Evolutionary conservation across 805 yeast genomes (phyloP), one percentile per base, ranked within the genome.

Genomic region (Wickerhamiella qilinensis): DNA sequence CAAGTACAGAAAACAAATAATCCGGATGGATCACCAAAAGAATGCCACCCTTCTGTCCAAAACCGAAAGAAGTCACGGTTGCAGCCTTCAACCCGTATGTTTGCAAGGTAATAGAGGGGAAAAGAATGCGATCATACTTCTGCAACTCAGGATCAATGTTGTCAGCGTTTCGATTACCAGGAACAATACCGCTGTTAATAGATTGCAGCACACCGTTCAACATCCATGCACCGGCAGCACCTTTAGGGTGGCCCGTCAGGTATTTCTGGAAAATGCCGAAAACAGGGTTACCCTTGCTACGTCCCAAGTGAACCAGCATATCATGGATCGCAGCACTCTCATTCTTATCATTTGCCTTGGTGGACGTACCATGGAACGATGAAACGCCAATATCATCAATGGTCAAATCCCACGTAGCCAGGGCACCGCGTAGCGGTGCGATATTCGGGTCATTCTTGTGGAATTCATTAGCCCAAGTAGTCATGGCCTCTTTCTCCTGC

Each of bases 171-270:
- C 96, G 76, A 73, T 91, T 91, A 62, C 99, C 99, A 51, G 98
- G 98, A 51, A 91, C 94, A 54, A 86, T 56, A 63, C 98, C 97
- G 54, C 81, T 62, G 67, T 83, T 80, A 60, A 91, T 69, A 50
- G 86, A 77, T 69, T 91, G 99, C 50, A 91, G 67, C 41, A 84
- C 94, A 64, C 99, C 99, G 63, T 91, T 93, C 73, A 91, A 67
- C 98, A 91, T 91, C 98, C 98, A 91, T 42, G 99, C 97, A 72
- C 96, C 99, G 42, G 99, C 99, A 53, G 98, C 98, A 74, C 99
- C 99, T 81, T 91, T 91, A 54, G 98, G 98, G 70, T 91, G 99
- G 66, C 99, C 99, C 53, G 99, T 91, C 57, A 91, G 74, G 75
- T 73, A 91, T 66, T 91, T 91, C 67, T 91, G 99, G 94, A 93